A percentile compares a stretch with the other conserved stretches of the same genome.
Conservation (phyloP, 495 filamentous ascomycete species). For the Hypomontagnella submonticulosa region DNA sequence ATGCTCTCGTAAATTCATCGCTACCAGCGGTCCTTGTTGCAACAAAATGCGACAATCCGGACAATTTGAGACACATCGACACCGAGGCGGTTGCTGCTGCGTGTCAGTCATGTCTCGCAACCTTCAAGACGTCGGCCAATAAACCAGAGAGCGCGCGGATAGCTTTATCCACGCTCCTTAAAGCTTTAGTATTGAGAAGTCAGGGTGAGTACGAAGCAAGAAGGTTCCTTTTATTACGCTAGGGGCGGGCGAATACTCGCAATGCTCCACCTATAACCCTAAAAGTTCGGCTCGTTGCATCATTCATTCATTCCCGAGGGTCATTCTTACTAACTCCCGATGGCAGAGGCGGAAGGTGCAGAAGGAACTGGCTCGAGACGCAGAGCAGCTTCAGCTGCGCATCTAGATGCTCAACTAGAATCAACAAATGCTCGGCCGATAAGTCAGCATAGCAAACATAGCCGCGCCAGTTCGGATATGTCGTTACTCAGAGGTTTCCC, state of each 20-base stretch:
- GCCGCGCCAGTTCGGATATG: conserved; percentile 72
- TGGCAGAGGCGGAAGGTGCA: conserved; percentile 37
- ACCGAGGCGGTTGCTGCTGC: conserved; percentile 68
- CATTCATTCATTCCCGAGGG: no score
- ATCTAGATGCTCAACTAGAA: conserved; percentile 62
- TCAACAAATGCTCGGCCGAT: conserved; percentile 56
- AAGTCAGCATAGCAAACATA: conserved; percentile 67
- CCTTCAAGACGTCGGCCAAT: conserved; percentile 76
- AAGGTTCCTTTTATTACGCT: background rate
- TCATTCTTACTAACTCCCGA: conserved; percentile 20
- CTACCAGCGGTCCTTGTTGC: conserved; percentile 82
- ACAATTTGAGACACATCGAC: conserved; percentile 68
- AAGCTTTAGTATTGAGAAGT: conserved; percentile 70
- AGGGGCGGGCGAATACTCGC: background rate
- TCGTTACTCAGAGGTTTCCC: conserved; percentile 60
- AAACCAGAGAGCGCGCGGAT: conserved; percentile 78
- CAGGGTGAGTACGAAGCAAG: conserved; percentile 67
- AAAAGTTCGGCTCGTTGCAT: no score
- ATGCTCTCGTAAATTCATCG: conserved; percentile 71
- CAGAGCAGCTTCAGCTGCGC: conserved; percentile 62
- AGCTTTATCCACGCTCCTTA: conserved; percentile 80
- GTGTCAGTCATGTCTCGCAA: conserved; percentile 70
- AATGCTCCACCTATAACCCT: no score
- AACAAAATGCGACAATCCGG: conserved; percentile 82
- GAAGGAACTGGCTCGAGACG: conserved; percentile 42